Conservation (phyloP, 371 early-diverging fungal genomes). For the Quaeritorhiza haematococci region DNA sequence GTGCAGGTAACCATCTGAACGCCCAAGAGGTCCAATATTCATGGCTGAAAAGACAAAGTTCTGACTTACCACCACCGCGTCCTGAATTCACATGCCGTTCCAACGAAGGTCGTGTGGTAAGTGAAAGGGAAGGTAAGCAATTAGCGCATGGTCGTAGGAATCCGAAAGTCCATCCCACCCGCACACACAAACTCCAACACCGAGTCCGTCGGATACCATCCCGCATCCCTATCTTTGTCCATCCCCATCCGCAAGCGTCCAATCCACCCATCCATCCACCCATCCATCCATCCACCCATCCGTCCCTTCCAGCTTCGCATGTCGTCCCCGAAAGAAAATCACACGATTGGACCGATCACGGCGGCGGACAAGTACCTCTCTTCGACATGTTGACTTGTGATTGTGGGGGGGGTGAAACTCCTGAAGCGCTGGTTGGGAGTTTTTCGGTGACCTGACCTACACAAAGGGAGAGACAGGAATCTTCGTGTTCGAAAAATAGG, state of each 20-base stretch:
- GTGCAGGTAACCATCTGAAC: too few relatives aligned
- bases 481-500: too few relatives aligned
- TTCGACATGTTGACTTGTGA: too few relatives aligned
- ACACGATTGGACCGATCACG: too few relatives aligned
- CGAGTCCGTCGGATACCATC: not conserved
- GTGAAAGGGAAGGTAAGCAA: not conserved
- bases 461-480: too few relatives aligned
- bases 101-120: not conserved
- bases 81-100: not conserved
- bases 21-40: not conserved
- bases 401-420: too few relatives aligned
- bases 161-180: not conserved
- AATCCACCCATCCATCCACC: not conserved
- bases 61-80: slow-evolving; percentile 8
- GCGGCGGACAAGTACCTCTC: slow-evolving; percentile 5
- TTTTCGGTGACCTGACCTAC: too few relatives aligned
- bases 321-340: too few relatives aligned
- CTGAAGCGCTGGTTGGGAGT: too few relatives aligned
- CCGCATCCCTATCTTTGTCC: not conserved
- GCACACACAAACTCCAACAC: not conserved
- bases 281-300: slow-evolving; percentile 10
- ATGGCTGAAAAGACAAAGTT: not conserved
- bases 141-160: not conserved
- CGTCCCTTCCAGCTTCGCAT: slow-evolving; percentile 8
- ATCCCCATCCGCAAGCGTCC: not conserved